These are phyloP conservation scores for Kwoniella sp. DNA, from an alignment of 768 basidiomycete genomes.

Conservation along the genomic window DNA sequence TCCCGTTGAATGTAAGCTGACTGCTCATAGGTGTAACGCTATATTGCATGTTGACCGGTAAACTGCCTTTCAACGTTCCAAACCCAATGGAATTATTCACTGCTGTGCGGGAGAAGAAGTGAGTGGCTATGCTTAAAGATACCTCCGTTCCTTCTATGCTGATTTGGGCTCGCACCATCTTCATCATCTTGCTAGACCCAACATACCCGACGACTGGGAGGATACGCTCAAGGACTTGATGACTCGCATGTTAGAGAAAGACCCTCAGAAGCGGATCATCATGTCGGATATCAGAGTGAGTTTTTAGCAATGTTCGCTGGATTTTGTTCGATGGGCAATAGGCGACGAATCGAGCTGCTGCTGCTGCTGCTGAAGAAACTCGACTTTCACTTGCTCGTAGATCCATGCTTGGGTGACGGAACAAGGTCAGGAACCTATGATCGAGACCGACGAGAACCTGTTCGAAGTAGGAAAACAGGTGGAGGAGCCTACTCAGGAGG, in stretches of 20 bases:
- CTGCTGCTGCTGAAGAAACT: neutral
- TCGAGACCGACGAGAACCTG: conserved; percentile 47
- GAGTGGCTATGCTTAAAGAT: conserved; percentile 20
- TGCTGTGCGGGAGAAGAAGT: conserved; percentile 50
- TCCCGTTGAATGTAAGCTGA: neutral
- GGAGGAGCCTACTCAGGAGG: conserved; percentile 54
- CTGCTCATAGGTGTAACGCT: conserved; percentile 52
- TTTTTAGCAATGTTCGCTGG: too few relatives aligned
- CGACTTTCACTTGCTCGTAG: conserved; percentile 18
- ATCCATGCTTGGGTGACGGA: conserved; percentile 52
- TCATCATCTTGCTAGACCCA: conserved; percentile 26
- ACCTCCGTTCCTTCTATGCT: neutral
- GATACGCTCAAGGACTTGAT: conserved; percentile 9
- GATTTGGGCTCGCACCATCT: neutral
- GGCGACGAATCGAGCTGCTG: neutral
- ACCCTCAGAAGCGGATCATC: conserved; percentile 43
- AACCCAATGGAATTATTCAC: conserved; percentile 54
- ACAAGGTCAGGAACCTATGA: conserved; percentile 47
- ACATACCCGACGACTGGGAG: conserved; percentile 49
- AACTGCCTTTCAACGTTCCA: conserved; percentile 51
- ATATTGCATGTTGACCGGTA: conserved; percentile 55
- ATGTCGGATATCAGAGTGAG: conserved; percentile 50
- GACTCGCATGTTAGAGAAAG: conserved; percentile 30
- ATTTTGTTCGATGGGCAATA: too few relatives aligned
- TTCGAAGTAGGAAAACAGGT: conserved; percentile 51